A percentile compares a stretch with the other conserved stretches of the same genome.
These are phyloP conservation scores for Vitis hybrid DNA, from an alignment of 177 flowering plant species.

Conservation along the genomic window DNA sequence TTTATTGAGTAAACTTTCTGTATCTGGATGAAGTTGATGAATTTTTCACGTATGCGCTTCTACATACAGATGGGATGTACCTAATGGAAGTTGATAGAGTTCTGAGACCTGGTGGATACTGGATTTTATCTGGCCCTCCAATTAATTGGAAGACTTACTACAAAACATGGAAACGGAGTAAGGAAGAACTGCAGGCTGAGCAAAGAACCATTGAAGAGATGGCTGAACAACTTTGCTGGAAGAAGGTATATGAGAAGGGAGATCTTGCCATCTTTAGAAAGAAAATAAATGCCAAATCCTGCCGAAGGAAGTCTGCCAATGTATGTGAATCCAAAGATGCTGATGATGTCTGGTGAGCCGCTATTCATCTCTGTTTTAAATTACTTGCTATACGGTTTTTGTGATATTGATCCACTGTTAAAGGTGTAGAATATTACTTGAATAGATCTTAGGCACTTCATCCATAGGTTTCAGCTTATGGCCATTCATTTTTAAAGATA, in stretches of 20 bases:
- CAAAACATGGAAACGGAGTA: constrained; percentile 57
- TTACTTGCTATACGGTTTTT: no score
- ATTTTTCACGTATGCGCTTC: neutral
- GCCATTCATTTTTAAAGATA: no score
- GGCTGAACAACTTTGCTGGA: constrained; percentile 67
- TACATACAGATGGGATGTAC: constrained; percentile 51
- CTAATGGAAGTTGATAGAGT: constrained; percentile 69
- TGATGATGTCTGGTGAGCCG: constrained; percentile 66
- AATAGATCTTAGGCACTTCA: no score
- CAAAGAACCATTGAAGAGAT: constrained; percentile 54
- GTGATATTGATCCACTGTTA: no score
- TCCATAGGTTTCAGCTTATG: no score
- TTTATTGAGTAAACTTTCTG: neutral
- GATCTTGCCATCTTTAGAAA: constrained; percentile 66
- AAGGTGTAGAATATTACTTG: no score
- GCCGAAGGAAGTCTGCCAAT: constrained; percentile 32
- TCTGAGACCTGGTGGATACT: constrained; percentile 72
- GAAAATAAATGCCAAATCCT: constrained; percentile 42
- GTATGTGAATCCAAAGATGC: constrained; percentile 36
- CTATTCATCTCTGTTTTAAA: neutral
- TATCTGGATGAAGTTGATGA: neutral
- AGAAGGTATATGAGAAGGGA: constrained; percentile 70
- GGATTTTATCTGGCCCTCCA: constrained; percentile 73
- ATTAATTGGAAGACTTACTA: constrained; percentile 67
- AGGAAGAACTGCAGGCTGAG: constrained; percentile 55